These are phyloP conservation scores for Ocimum tenuiflorum DNA, from an alignment of 257 asterid species.

Conservation along the genomic window DNA sequence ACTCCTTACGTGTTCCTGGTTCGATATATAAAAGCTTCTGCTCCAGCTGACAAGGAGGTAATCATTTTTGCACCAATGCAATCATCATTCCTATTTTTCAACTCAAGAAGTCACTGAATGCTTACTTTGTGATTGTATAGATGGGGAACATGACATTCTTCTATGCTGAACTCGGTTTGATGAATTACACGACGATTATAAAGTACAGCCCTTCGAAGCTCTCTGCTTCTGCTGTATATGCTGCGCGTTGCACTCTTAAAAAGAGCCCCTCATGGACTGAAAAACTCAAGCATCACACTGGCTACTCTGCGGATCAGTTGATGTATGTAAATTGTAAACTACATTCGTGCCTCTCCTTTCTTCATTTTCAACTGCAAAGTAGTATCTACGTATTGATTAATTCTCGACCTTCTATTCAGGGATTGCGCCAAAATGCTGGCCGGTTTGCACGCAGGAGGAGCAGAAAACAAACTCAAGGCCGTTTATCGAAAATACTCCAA, in stretches of 20 bases:
- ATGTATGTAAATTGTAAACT: constrained; percentile 29
- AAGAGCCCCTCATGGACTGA: constrained; percentile 56
- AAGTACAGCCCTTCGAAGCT: constrained; percentile 49
- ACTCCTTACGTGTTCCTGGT: constrained; percentile 50
- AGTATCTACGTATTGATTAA: not conserved
- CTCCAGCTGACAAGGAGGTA: constrained; percentile 40
- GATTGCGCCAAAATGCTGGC: constrained; percentile 60
- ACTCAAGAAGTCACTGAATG: not conserved
- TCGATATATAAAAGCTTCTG: constrained; percentile 47
- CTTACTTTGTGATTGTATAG: constrained; percentile 21
- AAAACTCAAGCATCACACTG: constrained; percentile 65
- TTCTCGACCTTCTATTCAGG: constrained; percentile 22
- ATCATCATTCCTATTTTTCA: not conserved
- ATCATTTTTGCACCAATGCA: not conserved
- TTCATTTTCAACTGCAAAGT: not conserved
- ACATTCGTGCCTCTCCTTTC: not conserved
- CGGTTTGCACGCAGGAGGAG: constrained; percentile 40
- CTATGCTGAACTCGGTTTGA: constrained; percentile 71
- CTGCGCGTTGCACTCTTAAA: constrained; percentile 61
- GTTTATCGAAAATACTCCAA: constrained; percentile 42
- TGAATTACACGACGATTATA: constrained; percentile 42
- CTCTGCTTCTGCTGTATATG: constrained; percentile 76
- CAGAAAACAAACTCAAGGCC: constrained; percentile 60
- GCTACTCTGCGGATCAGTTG: constrained; percentile 55
- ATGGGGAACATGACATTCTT: constrained; percentile 62